Conservation (phyloP, 1,284 basidiomycete genomes). For the Ganoderma leucocontextum region DNA sequence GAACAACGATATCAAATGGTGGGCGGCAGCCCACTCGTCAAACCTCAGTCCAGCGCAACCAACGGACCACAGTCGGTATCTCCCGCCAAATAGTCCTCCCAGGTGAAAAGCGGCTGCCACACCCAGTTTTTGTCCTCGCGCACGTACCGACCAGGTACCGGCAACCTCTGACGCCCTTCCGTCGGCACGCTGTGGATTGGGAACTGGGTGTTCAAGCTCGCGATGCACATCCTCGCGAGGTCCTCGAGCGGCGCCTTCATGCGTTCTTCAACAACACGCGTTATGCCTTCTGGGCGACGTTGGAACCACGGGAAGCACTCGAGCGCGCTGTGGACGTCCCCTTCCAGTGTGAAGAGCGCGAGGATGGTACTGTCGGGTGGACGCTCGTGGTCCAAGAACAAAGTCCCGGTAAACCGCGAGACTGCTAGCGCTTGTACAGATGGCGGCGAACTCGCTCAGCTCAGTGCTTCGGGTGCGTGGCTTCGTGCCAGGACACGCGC, state of each 20-base stretch:
- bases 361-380: background rate
- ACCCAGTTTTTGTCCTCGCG: background rate
- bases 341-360: background rate
- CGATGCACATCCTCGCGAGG: background rate
- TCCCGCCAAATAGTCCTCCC: background rate
- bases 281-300: background rate
- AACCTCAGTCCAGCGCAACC: background rate
- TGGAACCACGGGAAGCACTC: no score
- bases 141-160: background rate
- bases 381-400: background rate
- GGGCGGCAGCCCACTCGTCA: background rate
- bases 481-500: background rate
- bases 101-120: background rate
- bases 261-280: no score
- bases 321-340: background rate
- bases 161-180: background rate
- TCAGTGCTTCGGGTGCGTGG: no score
- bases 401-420: background rate
- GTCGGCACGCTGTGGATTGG: background rate
- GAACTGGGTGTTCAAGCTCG: background rate
- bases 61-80: background rate
- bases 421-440: background rate
- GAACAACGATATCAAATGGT: background rate
- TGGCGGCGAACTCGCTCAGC: background rate
- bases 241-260: background rate